Base-by-base conservation (phyloP, 2,329 filamentous ascomycete genomes). In the Akanthomyces dipterigenus region DNA sequence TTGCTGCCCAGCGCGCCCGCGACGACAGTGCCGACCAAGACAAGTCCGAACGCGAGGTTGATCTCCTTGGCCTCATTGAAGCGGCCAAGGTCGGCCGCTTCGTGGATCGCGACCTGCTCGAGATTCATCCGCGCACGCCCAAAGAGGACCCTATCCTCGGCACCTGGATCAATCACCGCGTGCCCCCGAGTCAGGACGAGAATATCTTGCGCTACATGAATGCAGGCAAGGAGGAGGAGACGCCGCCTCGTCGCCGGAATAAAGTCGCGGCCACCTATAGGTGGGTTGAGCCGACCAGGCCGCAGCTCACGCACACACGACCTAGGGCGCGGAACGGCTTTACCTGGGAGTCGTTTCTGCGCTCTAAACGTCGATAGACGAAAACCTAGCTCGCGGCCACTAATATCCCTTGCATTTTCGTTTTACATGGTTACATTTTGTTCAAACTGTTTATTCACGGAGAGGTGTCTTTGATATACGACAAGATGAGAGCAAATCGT, bases 111-210 rank as follows among this genome's bases (percentile, higher is more conserved):
- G 68, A 70, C 2, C 68, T 67, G 3, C 63, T 78, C 12, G 76
- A 78, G 63, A 69, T 78, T 22, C 76, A 78, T 50, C 75, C 76
- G 0, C 67, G 70, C n/a, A 78, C 76, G 9, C 65, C 70, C 5
- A 72, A 71, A 57, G 72, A 77, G 24, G 76, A 78, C 34, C 74
- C 74, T 0, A 70, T 77, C 18, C 46, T 78, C 18, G 67, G 68
- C 38, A 67, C 66, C 0, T 67, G 67, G 24, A 70, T 64, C 42
- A 67, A 70, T 20, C 60, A 65, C 1, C 68, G 66, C 12, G 58
- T 73, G 34, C 76, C 76, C 8, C 76, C 76, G 5, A 78, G 76
- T 43, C 76, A 78, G 62, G 73, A 78, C 40, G 67, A 65, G 4
- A 65, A 63, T 7, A 69, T 76, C 11, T 69, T 73, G 64, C 70